Conservation (phyloP, 2,329 filamentous ascomycete species). For the Pseudogymnoascus sp. region DNA sequence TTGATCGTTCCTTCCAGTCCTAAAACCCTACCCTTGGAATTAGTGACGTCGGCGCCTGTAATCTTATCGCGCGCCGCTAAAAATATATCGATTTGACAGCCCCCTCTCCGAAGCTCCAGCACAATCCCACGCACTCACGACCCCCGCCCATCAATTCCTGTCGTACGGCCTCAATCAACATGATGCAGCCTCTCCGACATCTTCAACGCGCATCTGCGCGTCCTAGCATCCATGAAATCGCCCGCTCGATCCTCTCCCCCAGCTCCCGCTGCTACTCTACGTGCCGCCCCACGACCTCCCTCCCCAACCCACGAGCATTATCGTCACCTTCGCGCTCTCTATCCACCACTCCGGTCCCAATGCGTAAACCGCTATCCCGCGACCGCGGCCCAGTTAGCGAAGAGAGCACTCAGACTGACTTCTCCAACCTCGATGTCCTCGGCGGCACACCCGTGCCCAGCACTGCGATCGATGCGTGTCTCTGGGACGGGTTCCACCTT, state of each 20-base stretch:
- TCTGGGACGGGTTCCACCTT: constrained; percentile 74
- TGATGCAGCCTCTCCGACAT: background rate
- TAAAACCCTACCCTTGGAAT: background rate
- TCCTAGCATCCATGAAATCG: constrained; percentile 2
- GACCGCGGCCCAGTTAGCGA: constrained; percentile 53
- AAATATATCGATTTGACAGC: background rate
- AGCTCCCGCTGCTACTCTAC: background rate
- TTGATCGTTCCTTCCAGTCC: background rate
- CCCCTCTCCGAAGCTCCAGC: background rate
- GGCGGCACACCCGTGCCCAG: constrained; percentile 66
- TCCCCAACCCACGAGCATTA: background rate
- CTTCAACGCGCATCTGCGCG: background rate
- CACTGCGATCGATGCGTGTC: constrained; percentile 75
- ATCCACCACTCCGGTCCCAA: constrained; percentile 10
- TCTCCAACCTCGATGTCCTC: constrained; percentile 70
- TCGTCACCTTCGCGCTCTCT: constrained; percentile 1
- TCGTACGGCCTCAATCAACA: background rate
- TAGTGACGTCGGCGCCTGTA: background rate
- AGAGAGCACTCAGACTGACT: constrained; percentile 60
- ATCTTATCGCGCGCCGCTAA: constrained; percentile 2
- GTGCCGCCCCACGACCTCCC: background rate
- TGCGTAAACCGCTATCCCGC: constrained; percentile 30
- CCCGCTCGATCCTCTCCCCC: background rate
- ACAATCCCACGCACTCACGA: background rate
- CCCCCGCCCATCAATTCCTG: background rate